Base-by-base conservation (phyloP, 805 yeast genomes). In the Diddensiella santjacobensis region DNA sequence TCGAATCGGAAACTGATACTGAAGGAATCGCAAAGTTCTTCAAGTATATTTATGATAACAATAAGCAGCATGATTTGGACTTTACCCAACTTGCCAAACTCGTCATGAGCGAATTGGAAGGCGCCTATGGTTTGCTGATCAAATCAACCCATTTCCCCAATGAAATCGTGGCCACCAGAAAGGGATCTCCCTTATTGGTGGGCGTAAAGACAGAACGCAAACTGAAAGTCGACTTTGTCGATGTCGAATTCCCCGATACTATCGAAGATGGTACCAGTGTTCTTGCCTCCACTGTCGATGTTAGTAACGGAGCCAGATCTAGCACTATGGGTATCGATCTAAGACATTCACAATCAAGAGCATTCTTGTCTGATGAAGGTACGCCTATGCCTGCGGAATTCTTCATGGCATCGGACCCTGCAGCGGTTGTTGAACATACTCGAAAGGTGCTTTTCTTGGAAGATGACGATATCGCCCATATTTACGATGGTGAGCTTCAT, bases 401-500 rank as follows among this genome's bases (percentile, higher is more conserved):
- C 68, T 93, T 89, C 72, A 77, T 93, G 54, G 89, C 97, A 11
- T 89, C 97, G 22, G 99, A 93, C 72, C 96, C 99, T 31, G 86
- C 98, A 13, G 90, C 99, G 19, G 96, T 93, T 42, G 78, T 93
- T 49, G 91, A 90, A 70, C 96, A 93, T 73, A 93, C 99, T 61
- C 93, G 90, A 72, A 93, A 93, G 72, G 99, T 93, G 24, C 76
- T 93, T 61, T 91, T 87, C 71, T 77, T 93, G 63, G 98, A 93
- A 72, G 99, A 93, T 70, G 97, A 93, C 65, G 99, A 93, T 71
- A 89, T 93, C 68, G 99, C 97, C 35, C 99, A 93, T 69, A 89
- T 93, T 58, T 89, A 85, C 68, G 96, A 89, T 64, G 99, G 99
- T 68, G 98, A 93, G 73, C 78, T 93, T 67, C 99, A 93, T 70